Evolutionary conservation across 2,329 filamentous ascomycete species (phyloP).

Genomic region (Claviceps citrina): DNA sequence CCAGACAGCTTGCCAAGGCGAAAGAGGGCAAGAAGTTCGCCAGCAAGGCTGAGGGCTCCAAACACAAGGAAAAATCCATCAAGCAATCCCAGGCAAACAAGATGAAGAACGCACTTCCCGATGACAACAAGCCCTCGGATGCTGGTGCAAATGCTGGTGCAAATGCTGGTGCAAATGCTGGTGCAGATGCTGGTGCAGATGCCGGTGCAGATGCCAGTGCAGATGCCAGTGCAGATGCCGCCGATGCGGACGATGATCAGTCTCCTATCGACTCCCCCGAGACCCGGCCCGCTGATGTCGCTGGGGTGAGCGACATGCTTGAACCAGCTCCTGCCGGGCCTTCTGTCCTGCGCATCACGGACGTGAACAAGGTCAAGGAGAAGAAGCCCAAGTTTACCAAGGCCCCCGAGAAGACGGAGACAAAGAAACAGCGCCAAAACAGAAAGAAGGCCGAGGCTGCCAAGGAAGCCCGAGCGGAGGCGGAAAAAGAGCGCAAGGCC

Average conservation of each 20-base stretch:
- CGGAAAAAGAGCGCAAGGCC: slow-evolving; percentile 62
- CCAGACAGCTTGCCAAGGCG: slow-evolving; percentile 53
- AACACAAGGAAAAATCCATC: slow-evolving; percentile 52
- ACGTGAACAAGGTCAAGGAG: slow-evolving; percentile 46
- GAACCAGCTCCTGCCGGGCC: slow-evolving; percentile 54
- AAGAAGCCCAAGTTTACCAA: slow-evolving; percentile 47
- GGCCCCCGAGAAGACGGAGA: slow-evolving; percentile 53
- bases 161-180: slow-evolving; percentile 55
- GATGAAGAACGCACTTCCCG: slow-evolving; percentile 27
- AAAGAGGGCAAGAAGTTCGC: slow-evolving; percentile 53
- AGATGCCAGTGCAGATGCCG: slow-evolving; percentile 49
- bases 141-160: slow-evolving; percentile 60
- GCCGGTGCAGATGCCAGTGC: slow-evolving; percentile 48
- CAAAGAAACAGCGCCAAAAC: slow-evolving; percentile 93
- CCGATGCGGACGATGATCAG: slow-evolving; percentile 68
- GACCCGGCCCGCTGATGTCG: slow-evolving; percentile 38
- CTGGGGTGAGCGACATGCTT: slow-evolving; percentile 82
- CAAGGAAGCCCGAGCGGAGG: slow-evolving; percentile 58
- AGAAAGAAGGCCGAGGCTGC: slow-evolving; percentile 71
- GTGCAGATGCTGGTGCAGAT: slow-evolving; percentile 43
- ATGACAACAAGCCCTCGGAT: slow-evolving; percentile 33
- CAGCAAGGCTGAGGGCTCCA: slow-evolving; percentile 36
- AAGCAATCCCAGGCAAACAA: slow-evolving; percentile 51
- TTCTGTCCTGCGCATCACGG: slow-evolving; percentile 64
- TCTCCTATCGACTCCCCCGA: slow-evolving; percentile 55